Percentiles rank a stretch among this genome's conserved stretches.
phyloP scores from a whole-genome alignment of 2,329 filamentous ascomycete species.

The Paecilomyces fulvus region DNA sequence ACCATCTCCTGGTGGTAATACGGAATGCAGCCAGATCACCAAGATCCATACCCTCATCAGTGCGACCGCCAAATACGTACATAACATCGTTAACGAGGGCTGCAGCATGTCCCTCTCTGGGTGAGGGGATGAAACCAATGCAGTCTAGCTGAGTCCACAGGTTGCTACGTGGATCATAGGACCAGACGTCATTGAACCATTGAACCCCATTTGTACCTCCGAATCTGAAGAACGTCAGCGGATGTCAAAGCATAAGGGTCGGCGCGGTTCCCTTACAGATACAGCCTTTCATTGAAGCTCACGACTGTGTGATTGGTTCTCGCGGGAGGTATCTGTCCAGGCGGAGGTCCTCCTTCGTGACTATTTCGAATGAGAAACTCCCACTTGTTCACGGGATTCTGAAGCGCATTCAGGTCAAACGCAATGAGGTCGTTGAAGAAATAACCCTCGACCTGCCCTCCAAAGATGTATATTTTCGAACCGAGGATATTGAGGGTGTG shows the following conservation, averaged over 20 bases:
- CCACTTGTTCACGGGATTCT: slow-evolving; percentile 87
- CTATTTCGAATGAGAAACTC: slow-evolving; percentile 78
- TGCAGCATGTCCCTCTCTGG: slow-evolving; percentile 89
- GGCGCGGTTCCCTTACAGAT: slow-evolving; percentile 56
- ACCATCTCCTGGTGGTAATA: slow-evolving; percentile 82
- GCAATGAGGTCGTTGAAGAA: slow-evolving; percentile 97
- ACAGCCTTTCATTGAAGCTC: slow-evolving; percentile 87
- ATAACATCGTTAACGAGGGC: slow-evolving; percentile 94
- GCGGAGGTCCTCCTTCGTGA: slow-evolving; percentile 47
- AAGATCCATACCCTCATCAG: slow-evolving; percentile 83
- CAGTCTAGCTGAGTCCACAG: slow-evolving; percentile 85
- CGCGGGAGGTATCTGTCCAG: slow-evolving; percentile 68
- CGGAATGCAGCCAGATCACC: slow-evolving; percentile 85
- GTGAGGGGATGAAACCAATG: slow-evolving; percentile 92
- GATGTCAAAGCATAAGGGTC: not conserved
- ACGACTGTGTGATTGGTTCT: slow-evolving; percentile 92
- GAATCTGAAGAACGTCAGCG: slow-evolving; percentile 53
- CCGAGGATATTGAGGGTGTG: slow-evolving; percentile 94
- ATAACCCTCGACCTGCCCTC: slow-evolving; percentile 91
- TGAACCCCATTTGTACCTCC: slow-evolving; percentile 90
- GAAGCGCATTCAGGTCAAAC: slow-evolving; percentile 91
- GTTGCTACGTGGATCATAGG: slow-evolving; percentile 77
- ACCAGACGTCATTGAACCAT: slow-evolving; percentile 99
- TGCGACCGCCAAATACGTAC: slow-evolving; percentile 97
- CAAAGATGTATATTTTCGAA: slow-evolving; percentile 95